These are phyloP conservation scores for Colletotrichum tropicicola DNA, from an alignment of 2,329 filamentous ascomycete species.

Conservation along the genomic window DNA sequence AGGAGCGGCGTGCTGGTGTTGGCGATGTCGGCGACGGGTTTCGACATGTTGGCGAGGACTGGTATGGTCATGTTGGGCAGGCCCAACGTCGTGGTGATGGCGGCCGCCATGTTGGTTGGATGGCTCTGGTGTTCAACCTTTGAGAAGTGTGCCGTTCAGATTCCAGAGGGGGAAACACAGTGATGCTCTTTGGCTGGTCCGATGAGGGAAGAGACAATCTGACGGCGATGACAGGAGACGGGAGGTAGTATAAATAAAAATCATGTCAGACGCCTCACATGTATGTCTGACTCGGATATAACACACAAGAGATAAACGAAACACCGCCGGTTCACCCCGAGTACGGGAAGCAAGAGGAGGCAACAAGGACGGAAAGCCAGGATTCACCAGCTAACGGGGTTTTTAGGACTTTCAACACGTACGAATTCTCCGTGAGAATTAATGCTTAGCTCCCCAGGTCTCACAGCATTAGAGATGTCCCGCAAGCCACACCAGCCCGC, in stretches of 20 bases:
- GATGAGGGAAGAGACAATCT: not conserved
- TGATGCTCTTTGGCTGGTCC: not conserved
- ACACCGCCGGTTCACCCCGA: not conserved
- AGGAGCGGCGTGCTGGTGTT: conserved; percentile 29
- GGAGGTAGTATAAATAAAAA: conserved; percentile 17
- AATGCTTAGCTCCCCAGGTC: not conserved
- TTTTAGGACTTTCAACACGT: not conserved
- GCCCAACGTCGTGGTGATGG: conserved; percentile 11
- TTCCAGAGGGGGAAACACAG: not conserved
- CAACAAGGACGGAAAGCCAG: not conserved
- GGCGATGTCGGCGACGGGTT: conserved; percentile 6
- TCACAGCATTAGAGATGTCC: not conserved
- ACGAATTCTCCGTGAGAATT: not conserved
- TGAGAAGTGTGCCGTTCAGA: not conserved
- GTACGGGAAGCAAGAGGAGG: not conserved
- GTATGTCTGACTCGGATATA: conserved; percentile 9
- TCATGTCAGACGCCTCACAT: not conserved
- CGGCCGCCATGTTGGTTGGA: conserved; percentile 16
- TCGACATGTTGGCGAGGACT: conserved; percentile 10
- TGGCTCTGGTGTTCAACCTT: not conserved
- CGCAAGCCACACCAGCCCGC: not conserved
- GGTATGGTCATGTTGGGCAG: conserved; percentile 14
- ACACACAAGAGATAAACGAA: not conserved
- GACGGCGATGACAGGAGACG: not conserved
- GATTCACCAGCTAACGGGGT: not conserved